Evolutionary conservation across 1,284 basidiomycete genomes (phyloP).

Genomic region (Fomitopsis schrenkii): DNA sequence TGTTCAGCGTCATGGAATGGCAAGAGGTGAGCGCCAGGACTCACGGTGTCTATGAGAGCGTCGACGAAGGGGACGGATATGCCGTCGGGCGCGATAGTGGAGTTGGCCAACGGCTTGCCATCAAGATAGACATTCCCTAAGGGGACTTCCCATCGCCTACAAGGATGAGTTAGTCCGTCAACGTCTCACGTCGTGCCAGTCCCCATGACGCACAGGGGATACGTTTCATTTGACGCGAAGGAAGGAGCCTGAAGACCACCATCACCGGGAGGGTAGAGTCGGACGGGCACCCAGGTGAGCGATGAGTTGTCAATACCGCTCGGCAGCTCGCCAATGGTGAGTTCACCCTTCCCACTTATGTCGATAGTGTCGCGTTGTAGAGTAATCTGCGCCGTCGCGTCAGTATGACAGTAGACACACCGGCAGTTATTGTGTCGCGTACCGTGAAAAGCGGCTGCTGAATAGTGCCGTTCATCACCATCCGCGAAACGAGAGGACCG

Average conservation of each 20-base stretch:
- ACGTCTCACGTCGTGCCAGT: background rate
- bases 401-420: background rate
- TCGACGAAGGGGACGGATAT: slow-evolving; percentile 34
- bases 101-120: slow-evolving; percentile 42
- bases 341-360: slow-evolving; percentile 31
- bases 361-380: slow-evolving; percentile 39
- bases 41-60: slow-evolving; percentile 50
- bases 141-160: slow-evolving; percentile 54
- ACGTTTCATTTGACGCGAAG: slow-evolving; percentile 32
- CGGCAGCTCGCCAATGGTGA: slow-evolving; percentile 39
- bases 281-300: slow-evolving; percentile 41
- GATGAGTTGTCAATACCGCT: slow-evolving; percentile 33
- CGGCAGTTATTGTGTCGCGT: slow-evolving; percentile 4
- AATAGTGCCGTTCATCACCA: slow-evolving; percentile 37
- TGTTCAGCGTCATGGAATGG: background rate
- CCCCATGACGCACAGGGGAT: slow-evolving; percentile 26
- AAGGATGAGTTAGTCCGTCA: background rate
- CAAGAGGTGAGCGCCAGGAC: slow-evolving; percentile 8
- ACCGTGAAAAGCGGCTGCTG: slow-evolving; percentile 42
- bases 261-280: slow-evolving; percentile 31
- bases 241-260: slow-evolving; percentile 33
- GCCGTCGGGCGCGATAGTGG: slow-evolving; percentile 32
- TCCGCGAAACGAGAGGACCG: slow-evolving; percentile 45
- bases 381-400: slow-evolving; percentile 21
- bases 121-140: slow-evolving; percentile 55